A percentile compares a stretch with the other conserved stretches of the same genome.
Evolutionary conservation across 2,329 filamentous ascomycete species (phyloP).

Genomic region (Macrophomina phaseolina): DNA sequence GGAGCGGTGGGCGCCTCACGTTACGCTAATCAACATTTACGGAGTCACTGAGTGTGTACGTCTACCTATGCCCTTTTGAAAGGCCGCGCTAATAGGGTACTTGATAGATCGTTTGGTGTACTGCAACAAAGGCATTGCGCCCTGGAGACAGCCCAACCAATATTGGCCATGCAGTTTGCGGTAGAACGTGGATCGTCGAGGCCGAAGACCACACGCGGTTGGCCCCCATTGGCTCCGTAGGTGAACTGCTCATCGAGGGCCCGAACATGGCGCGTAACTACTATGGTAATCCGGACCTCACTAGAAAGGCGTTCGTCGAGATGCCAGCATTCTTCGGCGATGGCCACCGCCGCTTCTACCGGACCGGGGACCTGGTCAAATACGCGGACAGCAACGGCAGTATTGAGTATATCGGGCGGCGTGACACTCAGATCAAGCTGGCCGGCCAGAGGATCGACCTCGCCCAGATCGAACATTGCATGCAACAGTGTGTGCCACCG

Average conservation of each 20-base stretch:
- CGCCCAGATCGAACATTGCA: conserved; percentile 50
- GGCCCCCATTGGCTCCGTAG: conserved; percentile 42
- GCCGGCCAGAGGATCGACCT: conserved; percentile 54
- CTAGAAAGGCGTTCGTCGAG: conserved; percentile 37
- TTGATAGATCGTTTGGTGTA: conserved; percentile 36
- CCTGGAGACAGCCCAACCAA: background rate
- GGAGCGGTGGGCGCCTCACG: conserved; percentile 40
- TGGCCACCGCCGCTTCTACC: background rate
- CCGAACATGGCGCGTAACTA: conserved; percentile 43
- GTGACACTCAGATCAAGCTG: conserved; percentile 46
- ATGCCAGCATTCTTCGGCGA: background rate
- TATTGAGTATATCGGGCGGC: conserved; percentile 43
- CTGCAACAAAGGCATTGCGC: background rate
- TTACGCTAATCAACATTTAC: conserved; percentile 45
- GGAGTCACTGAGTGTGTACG: conserved; percentile 42
- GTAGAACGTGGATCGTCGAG: conserved; percentile 37
- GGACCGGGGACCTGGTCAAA: conserved; percentile 38
- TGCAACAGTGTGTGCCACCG: background rate
- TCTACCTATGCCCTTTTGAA: no score
- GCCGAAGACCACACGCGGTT: conserved; percentile 39
- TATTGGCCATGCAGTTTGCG: background rate
- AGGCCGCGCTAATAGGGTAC: no score
- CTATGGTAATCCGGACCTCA: conserved; percentile 41
- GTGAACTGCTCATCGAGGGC: conserved; percentile 44
- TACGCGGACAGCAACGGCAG: conserved; percentile 39